Base-by-base conservation (phyloP, 2,329 filamentous ascomycete genomes). In the Helminthosporium solani region DNA sequence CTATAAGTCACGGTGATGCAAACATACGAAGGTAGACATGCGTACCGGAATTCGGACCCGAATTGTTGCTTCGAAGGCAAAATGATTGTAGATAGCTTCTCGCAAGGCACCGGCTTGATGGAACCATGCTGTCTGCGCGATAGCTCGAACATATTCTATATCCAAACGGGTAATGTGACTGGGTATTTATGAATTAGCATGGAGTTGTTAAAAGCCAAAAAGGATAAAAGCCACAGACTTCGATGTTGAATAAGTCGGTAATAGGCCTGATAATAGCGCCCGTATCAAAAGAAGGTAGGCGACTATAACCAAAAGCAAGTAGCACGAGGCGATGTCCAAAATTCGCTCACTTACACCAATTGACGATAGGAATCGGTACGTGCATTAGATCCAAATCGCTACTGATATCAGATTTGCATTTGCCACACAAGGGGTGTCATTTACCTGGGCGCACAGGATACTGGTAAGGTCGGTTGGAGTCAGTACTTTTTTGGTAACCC, bases 1-100 rank as follows among this genome's bases (percentile, higher is more conserved):
- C 46, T 7, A 12, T 40, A 15, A 40, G 28, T 23, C 43, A n/a
- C 9, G 14, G 14, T 15, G n/a, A 21, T 25, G 5, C 6, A 25
- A 25, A 5, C 6, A 25, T 9, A 5, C 23, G 23, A 25, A 25
- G 9, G 23, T 25, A 9, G 9, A 16, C 19, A 36, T 23, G 49
- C 49, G 2, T 50, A 57, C 54, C 7, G 38, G 36, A 23, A 47
- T 49, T 6, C 42, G 41, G 2, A 51, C 40, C 25, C 35, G 30
- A 2, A 57, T 31, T 6, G 48, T 46, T 23, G 52, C 48, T 19
- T 51, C 11, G n/a, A 35, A 15, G 4, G 44, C 33, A 15, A 55
- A 21, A 36, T 57, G 48, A 18, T 53, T 53, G 40, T 44, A 51
- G 20, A 57, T 46, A 4, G 50, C 44, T 25, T 55, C 44, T 19